Conservation (phyloP, 352 stramenopile species). For the Phytophthora hybrid region DNA sequence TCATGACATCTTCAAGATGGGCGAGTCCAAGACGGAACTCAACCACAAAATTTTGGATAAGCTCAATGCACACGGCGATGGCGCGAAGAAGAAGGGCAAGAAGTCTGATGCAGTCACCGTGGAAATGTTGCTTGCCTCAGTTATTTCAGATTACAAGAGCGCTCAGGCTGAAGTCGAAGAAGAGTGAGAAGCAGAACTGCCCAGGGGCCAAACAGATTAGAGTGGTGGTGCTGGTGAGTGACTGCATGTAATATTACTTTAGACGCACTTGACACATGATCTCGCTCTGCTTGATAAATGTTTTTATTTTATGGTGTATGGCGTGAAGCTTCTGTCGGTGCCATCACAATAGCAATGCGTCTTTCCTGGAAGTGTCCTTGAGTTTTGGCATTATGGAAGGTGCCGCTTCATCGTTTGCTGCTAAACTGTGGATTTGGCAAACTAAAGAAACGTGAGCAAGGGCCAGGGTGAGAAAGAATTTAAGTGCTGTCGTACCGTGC, state of each 20-base stretch:
- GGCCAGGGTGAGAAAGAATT: neutral
- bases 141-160: conserved; percentile 83
- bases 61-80: conserved; percentile 67
- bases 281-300: neutral
- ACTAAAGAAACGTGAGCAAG: neutral
- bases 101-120: conserved; percentile 60
- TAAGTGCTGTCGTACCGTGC: conserved; percentile 19
- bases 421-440: conserved; percentile 15
- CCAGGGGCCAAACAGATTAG: conserved; percentile 10
- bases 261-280: conserved; percentile 2
- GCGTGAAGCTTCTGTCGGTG: neutral
- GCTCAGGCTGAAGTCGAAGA: conserved; percentile 36
- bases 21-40: conserved; percentile 85
- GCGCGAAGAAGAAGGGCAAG: conserved; percentile 33
- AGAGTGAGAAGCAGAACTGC: conserved; percentile 16
- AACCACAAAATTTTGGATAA: conserved; percentile 89
- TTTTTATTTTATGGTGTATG: neutral
- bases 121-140: conserved; percentile 84
- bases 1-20: conserved; percentile 91
- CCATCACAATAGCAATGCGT: neutral
- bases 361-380: conserved; percentile 13
- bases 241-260: conserved; percentile 26
- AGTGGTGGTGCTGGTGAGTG: conserved; percentile 22
- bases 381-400: neutral
- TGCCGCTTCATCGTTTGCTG: conserved; percentile 26